These are phyloP conservation scores for Microcyclospora tardicrescens DNA, from an alignment of 2,329 filamentous ascomycete species.

Conservation along the genomic window DNA sequence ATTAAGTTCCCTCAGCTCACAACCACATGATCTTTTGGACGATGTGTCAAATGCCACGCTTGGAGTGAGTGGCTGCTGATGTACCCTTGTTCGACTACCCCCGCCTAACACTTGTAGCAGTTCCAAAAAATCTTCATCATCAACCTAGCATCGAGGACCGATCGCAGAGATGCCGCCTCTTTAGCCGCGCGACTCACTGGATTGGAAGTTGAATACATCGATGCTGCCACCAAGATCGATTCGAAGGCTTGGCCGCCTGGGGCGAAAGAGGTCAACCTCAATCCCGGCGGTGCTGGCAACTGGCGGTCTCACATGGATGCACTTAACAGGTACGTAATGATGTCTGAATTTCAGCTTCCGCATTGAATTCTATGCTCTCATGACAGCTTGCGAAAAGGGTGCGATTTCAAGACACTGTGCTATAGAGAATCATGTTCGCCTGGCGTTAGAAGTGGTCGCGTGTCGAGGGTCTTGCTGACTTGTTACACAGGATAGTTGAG, in stretches of 20 bases:
- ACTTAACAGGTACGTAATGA: constrained; percentile 7
- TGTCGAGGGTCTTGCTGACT: constrained; percentile 17
- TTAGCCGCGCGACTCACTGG: constrained; percentile 35
- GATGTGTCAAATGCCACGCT: constrained; percentile 7
- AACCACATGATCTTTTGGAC: constrained; percentile 1
- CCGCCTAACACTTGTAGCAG: constrained; percentile 13
- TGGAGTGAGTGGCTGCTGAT: constrained; percentile 5
- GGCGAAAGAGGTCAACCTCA: constrained; percentile 14
- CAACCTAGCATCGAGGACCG: constrained; percentile 38
- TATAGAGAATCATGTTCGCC: too few relatives aligned
- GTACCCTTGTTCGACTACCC: neutral
- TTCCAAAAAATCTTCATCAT: constrained; percentile 43
- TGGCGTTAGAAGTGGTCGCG: neutral
- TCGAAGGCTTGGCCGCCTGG: constrained; percentile 23
- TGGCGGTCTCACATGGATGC: constrained; percentile 19
- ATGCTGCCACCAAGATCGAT: constrained; percentile 30
- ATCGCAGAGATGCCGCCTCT: constrained; percentile 39
- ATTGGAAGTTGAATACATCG: constrained; percentile 34
- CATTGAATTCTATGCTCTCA: too few relatives aligned
- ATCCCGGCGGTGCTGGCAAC: constrained; percentile 7
- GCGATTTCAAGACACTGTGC: too few relatives aligned
- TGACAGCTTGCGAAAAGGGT: too few relatives aligned
- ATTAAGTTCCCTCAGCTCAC: neutral
- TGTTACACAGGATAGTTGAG: constrained; percentile 22
- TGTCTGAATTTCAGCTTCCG: too few relatives aligned